Conservation (phyloP, 441 rosid species). For the Erodium trifolium region DNA sequence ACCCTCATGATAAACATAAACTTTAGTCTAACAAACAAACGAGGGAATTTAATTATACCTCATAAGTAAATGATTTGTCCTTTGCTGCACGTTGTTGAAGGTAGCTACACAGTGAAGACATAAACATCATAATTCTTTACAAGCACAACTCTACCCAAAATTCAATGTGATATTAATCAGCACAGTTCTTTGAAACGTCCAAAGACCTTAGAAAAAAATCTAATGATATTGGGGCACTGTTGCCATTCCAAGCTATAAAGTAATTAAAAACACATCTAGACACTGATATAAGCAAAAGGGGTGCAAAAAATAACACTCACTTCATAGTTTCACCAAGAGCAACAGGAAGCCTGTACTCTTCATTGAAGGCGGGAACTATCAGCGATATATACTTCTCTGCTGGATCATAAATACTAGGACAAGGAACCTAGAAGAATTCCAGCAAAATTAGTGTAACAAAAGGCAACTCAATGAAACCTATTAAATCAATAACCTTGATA, state of each 20-base stretch:
- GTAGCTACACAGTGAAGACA: slow-evolving; percentile 52
- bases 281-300: not conserved
- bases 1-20: too few species aligned
- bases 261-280: not conserved
- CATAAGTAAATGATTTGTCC: slow-evolving; percentile 75
- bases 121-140: slow-evolving; percentile 14
- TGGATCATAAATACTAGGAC: slow-evolving; percentile 58
- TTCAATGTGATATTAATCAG: not conserved
- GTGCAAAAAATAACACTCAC: slow-evolving; percentile 31
- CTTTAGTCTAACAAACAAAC: not conserved
- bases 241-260: not conserved
- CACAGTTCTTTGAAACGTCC: not conserved
- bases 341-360: slow-evolving; percentile 83
- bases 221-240: not conserved
- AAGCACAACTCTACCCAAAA: not conserved
- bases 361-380: slow-evolving; percentile 84
- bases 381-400: slow-evolving; percentile 74
- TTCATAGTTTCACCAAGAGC: slow-evolving; percentile 83
- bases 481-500: not conserved
- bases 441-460: slow-evolving; percentile 11
- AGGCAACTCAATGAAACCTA: not conserved
- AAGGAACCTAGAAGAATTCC: slow-evolving; percentile 45
- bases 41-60: slow-evolving; percentile 38
- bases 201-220: not conserved
- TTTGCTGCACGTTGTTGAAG: slow-evolving; percentile 64